Base-by-base conservation (phyloP, 2,329 filamentous ascomycete genomes). In the Neopestalotiopsis sp. region DNA sequence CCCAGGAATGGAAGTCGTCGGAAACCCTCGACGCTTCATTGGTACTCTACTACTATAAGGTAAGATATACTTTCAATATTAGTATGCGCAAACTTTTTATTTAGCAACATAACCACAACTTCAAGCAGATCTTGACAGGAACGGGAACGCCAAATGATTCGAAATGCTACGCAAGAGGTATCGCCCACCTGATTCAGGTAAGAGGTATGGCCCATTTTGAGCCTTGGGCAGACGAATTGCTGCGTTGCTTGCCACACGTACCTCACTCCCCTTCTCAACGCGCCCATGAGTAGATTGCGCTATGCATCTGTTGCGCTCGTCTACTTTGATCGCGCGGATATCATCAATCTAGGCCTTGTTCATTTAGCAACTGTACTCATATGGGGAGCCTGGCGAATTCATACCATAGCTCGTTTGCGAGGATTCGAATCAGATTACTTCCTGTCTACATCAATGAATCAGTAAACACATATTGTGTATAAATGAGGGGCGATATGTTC, bases 1-100 rank as follows among this genome's bases (percentile, higher is more conserved):
- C 69, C 4, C 57, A 32, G 9, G 58, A 68, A 14, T 70, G 69
- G 69, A 68, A 61, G 45, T 66, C 57, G 2, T 58, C 69, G 1
- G 69, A 68, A 53, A 70, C 69, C 0, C 38, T 70, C 5, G 45
- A 32, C 24, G 32, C 61, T 20, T 42, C 45, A 32, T n/a, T 57
- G 7, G 34, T 67, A 20, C n/a, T 63, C 5, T 67, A 57, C 20
- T 40, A 28, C 17, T 63, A 20, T 30, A 38, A 67, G 66, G 66
- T 67, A 67, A 42, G 57, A 24, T 14, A 28, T 32, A 20, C 17
- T 34, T 24, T 28, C 30, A 38, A 40, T 20, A 6, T 12, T n/a
- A n/a, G n/a, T 14, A 13, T 40, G 17, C n/a, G 12, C 10, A 34
- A 7, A 3, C 28, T 17, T n/a, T 14, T 17, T 12, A 20, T 14